Conservation (phyloP, 2,329 filamentous ascomycete species). For the Reticulascus tulasneorum region DNA sequence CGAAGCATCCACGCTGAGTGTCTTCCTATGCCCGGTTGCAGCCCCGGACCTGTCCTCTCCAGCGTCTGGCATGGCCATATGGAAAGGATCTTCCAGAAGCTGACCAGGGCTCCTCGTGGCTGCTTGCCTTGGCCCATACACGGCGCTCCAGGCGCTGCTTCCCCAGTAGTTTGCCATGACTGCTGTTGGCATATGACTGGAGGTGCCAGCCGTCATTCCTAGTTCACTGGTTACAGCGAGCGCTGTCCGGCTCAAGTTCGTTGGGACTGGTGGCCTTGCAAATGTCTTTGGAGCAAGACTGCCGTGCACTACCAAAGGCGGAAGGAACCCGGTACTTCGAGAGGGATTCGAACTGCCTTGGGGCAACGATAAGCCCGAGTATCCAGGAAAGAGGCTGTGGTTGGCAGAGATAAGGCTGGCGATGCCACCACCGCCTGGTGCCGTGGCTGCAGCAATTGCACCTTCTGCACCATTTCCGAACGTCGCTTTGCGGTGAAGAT, state of each 20-base stretch:
- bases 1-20: conserved; percentile 37
- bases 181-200: conserved; percentile 73
- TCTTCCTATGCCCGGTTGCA: conserved; percentile 34
- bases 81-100: conserved; percentile 35
- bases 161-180: conserved; percentile 95
- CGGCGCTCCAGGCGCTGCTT: conserved; percentile 67
- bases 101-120: conserved; percentile 11
- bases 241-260: conserved; percentile 80
- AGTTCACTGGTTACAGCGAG: conserved; percentile 77
- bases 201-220: conserved; percentile 59
- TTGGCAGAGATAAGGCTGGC: conserved; percentile 82
- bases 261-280: conserved; percentile 77
- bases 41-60: conserved; percentile 16
- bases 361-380: conserved; percentile 22
- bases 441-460: conserved; percentile 31
- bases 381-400: conserved; percentile 70
- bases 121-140: conserved; percentile 23
- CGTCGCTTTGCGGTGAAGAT: conserved; percentile 77
- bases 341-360: conserved; percentile 6
- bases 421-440: conserved; percentile 60
- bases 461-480: conserved; percentile 43
- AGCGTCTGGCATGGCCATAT: conserved; percentile 32
- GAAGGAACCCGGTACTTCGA: conserved; percentile 17
- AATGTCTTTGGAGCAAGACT: conserved; percentile 78
- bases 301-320: conserved; percentile 32